Evolutionary conservation across 2,329 filamentous ascomycete genomes (phyloP), one percentile per base, ranked within the genome.

Genomic region (Thielaviopsis populi): DNA sequence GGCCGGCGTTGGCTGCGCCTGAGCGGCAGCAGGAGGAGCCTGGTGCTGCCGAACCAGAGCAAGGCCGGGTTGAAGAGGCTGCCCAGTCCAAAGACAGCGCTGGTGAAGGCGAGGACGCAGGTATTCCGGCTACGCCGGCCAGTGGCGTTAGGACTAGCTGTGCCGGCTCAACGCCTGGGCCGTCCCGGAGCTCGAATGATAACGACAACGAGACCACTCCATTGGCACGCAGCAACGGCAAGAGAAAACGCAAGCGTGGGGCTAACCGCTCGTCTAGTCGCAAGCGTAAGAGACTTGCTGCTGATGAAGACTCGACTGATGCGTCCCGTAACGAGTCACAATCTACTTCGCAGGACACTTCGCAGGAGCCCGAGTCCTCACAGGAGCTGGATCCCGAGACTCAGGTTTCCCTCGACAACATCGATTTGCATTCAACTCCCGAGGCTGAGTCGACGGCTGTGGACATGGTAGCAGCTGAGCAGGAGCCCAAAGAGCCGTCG

Each of bases 401-500:
- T 11, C 43, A 48, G 19, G 64, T 66, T n/a, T 66, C 61, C 22
- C 27, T 66, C 22, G 61, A 63, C 33, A 46, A 63, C 41, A 58
- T 56, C 41, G 59, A 46, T 27, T n/a, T 56, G 7, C 15, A 33
- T 33, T 50, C 22, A 5, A 56, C 30, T 10, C 24, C 53, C 13
- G 53, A 56, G 27, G 24, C 27, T 30, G 53, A n/a, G 8, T n/a
- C 24, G 3, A n/a, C n/a, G 2, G 30, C 30, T 11, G 24, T 33
- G 5, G 24, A 8, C 17, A 22, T 37, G 53, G 41, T 27, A 40
- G 58, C 37, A 8, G 61, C 66, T 2, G 37, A 67, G 17, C 63
- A 68, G 22, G 68, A 68, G 8, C 65, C 66, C 42, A 66, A 65
- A 53, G 59, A 48, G 40, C 46, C 27, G 24, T 66, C 64, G 4